phyloP scores from a whole-genome alignment of 805 yeast species.

The Wickerhamiella cacticola region DNA sequence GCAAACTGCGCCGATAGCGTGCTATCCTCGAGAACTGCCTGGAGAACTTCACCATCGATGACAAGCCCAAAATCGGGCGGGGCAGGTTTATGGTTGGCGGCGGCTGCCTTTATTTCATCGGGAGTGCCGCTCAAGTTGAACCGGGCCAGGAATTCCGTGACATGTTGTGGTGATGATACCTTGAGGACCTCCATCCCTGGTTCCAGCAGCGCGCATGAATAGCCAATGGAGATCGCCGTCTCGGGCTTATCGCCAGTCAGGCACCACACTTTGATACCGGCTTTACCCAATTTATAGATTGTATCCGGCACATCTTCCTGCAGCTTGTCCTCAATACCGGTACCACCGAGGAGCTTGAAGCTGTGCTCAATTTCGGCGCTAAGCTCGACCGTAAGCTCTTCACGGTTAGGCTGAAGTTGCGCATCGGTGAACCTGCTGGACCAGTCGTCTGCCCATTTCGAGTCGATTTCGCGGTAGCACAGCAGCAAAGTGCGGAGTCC shows the following conservation, averaged over 20 bases:
- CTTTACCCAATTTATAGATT: constrained; percentile 50
- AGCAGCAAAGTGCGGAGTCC: constrained; percentile 69
- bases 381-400: constrained; percentile 40
- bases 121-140: constrained; percentile 29
- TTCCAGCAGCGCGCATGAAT: constrained; percentile 58
- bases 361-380: constrained; percentile 49
- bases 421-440: constrained; percentile 38
- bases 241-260: constrained; percentile 74
- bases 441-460: constrained; percentile 43
- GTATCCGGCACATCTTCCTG: constrained; percentile 72
- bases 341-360: constrained; percentile 54
- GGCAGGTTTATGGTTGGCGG: constrained; percentile 54
- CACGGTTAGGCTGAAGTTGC: constrained; percentile 45
- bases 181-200: constrained; percentile 52
- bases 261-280: constrained; percentile 76
- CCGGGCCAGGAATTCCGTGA: constrained; percentile 38
- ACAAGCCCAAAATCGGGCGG: constrained; percentile 45
- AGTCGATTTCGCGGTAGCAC: constrained; percentile 44
- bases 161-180: constrained; percentile 34
- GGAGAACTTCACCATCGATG: constrained; percentile 58
- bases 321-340: constrained; percentile 69
- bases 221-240: constrained; percentile 75
- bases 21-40: constrained; percentile 15
- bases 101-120: constrained; percentile 40
- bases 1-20: constrained; percentile 35